phyloP scores from a whole-genome alignment of 225 moss, liverwort and hornwort species.

The Thuidium tamariscinum region DNA sequence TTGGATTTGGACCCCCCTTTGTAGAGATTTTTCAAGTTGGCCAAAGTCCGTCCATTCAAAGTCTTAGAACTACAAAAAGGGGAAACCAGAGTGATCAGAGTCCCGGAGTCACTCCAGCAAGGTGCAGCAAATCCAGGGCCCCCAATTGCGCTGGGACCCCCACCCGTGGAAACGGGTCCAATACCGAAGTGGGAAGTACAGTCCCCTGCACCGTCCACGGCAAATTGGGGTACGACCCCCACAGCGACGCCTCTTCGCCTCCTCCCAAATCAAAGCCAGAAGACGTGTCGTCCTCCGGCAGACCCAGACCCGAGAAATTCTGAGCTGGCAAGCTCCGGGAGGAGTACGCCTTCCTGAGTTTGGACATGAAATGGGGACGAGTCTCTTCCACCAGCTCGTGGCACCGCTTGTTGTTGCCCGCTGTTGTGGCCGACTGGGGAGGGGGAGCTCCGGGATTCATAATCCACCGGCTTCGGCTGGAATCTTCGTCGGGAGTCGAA shows the following conservation, averaged over 20 bases:
- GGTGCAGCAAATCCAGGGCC: conserved; percentile 8
- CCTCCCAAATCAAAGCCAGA: not conserved
- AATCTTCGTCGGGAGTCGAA: conserved; percentile 1
- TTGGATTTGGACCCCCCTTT: not conserved
- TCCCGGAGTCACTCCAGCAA: not conserved
- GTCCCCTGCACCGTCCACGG: not conserved
- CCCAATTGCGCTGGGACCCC: not conserved
- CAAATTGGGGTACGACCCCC: not conserved
- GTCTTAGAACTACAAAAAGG: not conserved
- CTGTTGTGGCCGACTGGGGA: not conserved
- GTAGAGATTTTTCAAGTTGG: not conserved
- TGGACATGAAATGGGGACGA: not conserved
- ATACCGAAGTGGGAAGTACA: not conserved
- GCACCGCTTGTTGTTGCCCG: not conserved
- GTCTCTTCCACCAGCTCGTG: not conserved
- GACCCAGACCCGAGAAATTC: not conserved
- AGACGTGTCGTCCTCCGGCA: not conserved
- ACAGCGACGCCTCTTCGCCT: not conserved
- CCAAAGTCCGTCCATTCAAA: not conserved
- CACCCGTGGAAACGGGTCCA: not conserved
- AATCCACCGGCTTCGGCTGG: conserved; percentile 8
- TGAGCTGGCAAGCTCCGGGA: not conserved
- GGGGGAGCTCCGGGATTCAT: not conserved
- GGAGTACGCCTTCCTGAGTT: not conserved
- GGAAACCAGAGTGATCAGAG: not conserved